These are phyloP conservation scores for Phytophthora europaea DNA, from an alignment of 352 stramenopile genomes.

Conservation along the genomic window DNA sequence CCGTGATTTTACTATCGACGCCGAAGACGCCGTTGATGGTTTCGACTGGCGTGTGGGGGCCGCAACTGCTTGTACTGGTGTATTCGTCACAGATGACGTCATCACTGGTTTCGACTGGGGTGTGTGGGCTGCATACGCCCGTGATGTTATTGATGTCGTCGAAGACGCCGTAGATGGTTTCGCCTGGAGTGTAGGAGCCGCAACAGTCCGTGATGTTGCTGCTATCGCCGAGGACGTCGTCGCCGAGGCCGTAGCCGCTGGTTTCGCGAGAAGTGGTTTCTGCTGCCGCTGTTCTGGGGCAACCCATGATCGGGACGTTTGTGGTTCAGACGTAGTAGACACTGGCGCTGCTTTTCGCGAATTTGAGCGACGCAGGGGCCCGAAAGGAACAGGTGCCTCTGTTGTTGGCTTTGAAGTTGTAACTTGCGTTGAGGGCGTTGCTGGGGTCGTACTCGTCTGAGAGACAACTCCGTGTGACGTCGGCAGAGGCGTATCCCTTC, in stretches of 20 bases:
- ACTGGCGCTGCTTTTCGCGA: not conserved
- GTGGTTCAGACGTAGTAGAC: not conserved
- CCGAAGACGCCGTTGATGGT: not conserved
- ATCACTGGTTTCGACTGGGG: not conserved
- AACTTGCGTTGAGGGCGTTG: slow-evolving; percentile 3
- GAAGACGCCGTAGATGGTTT: not conserved
- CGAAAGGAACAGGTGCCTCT: not conserved
- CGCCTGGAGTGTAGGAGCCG: not conserved
- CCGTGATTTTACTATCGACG: not conserved
- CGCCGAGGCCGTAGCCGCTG: not conserved
- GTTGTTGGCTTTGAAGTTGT: slow-evolving; percentile 1
- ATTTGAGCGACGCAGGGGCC: not conserved
- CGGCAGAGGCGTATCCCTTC: not conserved
- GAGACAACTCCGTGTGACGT: not conserved
- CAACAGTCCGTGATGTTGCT: not conserved
- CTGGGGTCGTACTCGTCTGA: not conserved
- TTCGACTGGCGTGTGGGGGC: not conserved
- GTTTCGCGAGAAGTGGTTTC: not conserved
- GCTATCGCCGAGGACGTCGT: not conserved
- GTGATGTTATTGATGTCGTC: not conserved
- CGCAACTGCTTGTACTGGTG: not conserved
- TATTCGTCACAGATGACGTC: not conserved
- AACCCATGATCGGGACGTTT: not conserved
- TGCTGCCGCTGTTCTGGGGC: not conserved
- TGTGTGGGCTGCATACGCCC: not conserved